Conservation (phyloP, 129 eudicot species). For the Rutidosis leptorrhynchoides region DNA sequence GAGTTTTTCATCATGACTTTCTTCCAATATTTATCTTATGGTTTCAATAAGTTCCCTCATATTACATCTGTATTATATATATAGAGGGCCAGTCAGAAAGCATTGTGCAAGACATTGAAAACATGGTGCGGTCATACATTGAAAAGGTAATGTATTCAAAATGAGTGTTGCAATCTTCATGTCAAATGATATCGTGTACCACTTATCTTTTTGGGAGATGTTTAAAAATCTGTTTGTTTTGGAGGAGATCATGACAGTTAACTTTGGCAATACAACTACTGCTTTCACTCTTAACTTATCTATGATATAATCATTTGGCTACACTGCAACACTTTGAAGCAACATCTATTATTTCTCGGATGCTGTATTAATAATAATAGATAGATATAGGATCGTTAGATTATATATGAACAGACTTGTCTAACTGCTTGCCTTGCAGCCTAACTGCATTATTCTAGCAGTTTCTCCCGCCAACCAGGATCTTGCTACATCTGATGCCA, state of each 20-base stretch:
- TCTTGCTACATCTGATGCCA: conserved; percentile 98
- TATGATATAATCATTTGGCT: conserved; percentile 16
- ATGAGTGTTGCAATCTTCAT: neutral
- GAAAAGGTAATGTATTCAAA: conserved; percentile 61
- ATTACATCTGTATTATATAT: conserved; percentile 17
- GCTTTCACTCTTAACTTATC: conserved; percentile 8
- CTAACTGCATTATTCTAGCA: conserved; percentile 95
- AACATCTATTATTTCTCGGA: neutral
- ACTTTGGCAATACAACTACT: neutral
- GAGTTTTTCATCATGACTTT: conserved; percentile 32
- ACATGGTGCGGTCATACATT: conserved; percentile 87
- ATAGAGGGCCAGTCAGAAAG: conserved; percentile 88
- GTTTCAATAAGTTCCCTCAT: conserved; percentile 7
- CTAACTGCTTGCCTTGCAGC: conserved; percentile 56
- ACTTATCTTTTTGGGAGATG: neutral
- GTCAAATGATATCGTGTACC: neutral
- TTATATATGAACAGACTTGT: conserved; percentile 15
- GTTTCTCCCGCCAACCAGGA: conserved; percentile 99
- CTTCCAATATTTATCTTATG: conserved; percentile 12
- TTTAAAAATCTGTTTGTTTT: conserved; percentile 7
- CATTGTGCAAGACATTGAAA: conserved; percentile 86
- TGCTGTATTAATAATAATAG: neutral
- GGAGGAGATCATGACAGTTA: neutral
- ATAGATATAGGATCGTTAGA: conserved; percentile 14
- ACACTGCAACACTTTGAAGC: conserved; percentile 8